Evolutionary conservation across 1,284 basidiomycete genomes (phyloP).

Genomic region (Pisolithus thermaeus): DNA sequence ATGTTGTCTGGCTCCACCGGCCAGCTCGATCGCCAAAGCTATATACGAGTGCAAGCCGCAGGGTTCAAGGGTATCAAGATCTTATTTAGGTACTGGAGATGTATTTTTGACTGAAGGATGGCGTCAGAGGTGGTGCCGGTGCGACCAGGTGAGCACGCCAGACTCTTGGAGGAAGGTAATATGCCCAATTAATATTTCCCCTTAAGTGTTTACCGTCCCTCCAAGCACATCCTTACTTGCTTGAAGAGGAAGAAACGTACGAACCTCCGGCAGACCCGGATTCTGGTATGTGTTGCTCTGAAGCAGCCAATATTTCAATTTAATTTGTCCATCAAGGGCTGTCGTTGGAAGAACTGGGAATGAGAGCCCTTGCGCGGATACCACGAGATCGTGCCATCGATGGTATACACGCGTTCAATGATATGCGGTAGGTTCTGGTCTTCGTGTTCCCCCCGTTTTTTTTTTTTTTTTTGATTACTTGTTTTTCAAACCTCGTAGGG

Average conservation of each 20-base stretch:
- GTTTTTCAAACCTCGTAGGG: slow-evolving; percentile 34
- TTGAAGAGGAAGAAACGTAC: slow-evolving; percentile 76
- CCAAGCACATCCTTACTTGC: slow-evolving; percentile 47
- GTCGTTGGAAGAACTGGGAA: slow-evolving; percentile 72
- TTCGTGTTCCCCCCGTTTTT: neutral
- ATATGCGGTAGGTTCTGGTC: slow-evolving; percentile 54
- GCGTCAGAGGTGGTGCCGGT: slow-evolving; percentile 70
- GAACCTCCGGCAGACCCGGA: slow-evolving; percentile 80
- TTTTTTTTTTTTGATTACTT: slow-evolving; percentile 3
- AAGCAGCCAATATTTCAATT: neutral
- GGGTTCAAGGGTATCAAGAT: neutral
- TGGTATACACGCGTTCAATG: slow-evolving; percentile 74
- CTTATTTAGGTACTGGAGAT: slow-evolving; percentile 49
- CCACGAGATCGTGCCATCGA: slow-evolving; percentile 74
- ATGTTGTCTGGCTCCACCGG: slow-evolving; percentile 48
- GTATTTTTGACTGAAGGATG: slow-evolving; percentile 68
- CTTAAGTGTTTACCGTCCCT: slow-evolving; percentile 53
- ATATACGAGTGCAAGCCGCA: slow-evolving; percentile 27
- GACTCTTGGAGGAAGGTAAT: neutral
- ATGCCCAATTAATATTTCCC: slow-evolving; percentile 3
- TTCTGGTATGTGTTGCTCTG: slow-evolving; percentile 42
- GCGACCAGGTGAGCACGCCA: slow-evolving; percentile 42
- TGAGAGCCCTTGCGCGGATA: slow-evolving; percentile 63
- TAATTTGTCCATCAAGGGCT: slow-evolving; percentile 38
- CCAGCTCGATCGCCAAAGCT: slow-evolving; percentile 36